phyloP scores from a whole-genome alignment of 108 stramenopile species.

The Discostella stelligeroides region DNA sequence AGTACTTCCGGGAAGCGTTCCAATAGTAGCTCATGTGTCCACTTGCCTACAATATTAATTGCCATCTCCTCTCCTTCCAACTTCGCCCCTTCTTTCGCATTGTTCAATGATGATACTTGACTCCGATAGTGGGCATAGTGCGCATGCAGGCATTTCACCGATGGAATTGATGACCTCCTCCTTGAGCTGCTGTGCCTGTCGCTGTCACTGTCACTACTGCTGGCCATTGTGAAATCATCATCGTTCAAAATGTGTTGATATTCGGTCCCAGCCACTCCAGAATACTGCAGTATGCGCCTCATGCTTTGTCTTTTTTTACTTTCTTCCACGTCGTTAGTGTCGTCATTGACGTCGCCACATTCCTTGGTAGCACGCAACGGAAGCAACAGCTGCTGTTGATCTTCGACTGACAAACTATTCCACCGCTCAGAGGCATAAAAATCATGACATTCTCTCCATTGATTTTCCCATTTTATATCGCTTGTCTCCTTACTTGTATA shows the following conservation, averaged over 20 bases:
- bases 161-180: slow-evolving; percentile 27
- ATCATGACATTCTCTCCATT: slow-evolving; percentile 56
- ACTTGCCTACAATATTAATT: slow-evolving; percentile 2
- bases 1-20: slow-evolving; percentile 2
- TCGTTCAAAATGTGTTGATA: slow-evolving; percentile 14
- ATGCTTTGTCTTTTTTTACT: slow-evolving; percentile 37
- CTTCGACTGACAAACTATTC: slow-evolving; percentile 49
- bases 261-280: slow-evolving; percentile 77
- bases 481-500: too few relatives aligned
- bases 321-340: slow-evolving; percentile 7
- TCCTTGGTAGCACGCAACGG: not conserved
- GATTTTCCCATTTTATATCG: too few relatives aligned
- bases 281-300: slow-evolving; percentile 61
- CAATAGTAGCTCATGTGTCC: slow-evolving; percentile 6
- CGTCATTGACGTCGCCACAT: not conserved
- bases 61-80: not conserved
- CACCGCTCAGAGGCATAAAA: slow-evolving; percentile 66
- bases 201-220: not conserved
- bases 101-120: slow-evolving; percentile 15
- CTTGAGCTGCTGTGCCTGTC: not conserved
- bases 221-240: not conserved
- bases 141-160: slow-evolving; percentile 76
- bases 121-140: slow-evolving; percentile 83
- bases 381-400: slow-evolving; percentile 48
- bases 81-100: not conserved